Conservation (phyloP, 768 basidiomycete species). For the Tulasnella sp. region DNA sequence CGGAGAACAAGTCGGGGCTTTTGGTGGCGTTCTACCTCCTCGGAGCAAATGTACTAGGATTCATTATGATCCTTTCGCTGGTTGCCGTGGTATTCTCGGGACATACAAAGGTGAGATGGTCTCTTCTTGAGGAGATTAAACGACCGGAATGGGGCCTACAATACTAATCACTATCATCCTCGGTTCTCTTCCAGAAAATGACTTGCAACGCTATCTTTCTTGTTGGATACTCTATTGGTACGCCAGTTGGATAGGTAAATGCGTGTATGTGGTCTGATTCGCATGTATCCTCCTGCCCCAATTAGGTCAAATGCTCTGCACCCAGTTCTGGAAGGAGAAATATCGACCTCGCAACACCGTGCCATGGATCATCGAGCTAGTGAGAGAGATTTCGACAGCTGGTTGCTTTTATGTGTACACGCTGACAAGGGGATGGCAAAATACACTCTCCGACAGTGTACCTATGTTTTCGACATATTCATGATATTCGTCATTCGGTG, state of each 20-base stretch:
- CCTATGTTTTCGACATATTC: slow-evolving; percentile 4
- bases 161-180: background rate
- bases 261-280: background rate
- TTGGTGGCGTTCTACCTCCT: slow-evolving; percentile 15
- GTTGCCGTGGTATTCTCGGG: slow-evolving; percentile 10
- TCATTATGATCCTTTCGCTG: slow-evolving; percentile 11
- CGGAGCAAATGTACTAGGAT: background rate
- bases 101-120: slow-evolving; percentile 18
- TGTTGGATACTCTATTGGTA: slow-evolving; percentile 15
- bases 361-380: slow-evolving; percentile 19
- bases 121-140: no score
- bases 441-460: background rate
- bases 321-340: slow-evolving; percentile 22
- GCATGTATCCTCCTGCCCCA: no score
- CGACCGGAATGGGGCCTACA: background rate
- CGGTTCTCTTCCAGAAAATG: slow-evolving; percentile 13
- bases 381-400: background rate
- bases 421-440: background rate
- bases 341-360: slow-evolving; percentile 22
- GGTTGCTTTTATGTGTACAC: background rate
- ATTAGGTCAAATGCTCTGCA: slow-evolving; percentile 20
- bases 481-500: slow-evolving; percentile 14
- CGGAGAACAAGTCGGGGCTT: slow-evolving; percentile 15
- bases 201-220: slow-evolving; percentile 20
- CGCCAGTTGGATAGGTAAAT: background rate